Base-by-base conservation (phyloP, 768 basidiomycete species). In the Xerocomellus chrysenteron region DNA sequence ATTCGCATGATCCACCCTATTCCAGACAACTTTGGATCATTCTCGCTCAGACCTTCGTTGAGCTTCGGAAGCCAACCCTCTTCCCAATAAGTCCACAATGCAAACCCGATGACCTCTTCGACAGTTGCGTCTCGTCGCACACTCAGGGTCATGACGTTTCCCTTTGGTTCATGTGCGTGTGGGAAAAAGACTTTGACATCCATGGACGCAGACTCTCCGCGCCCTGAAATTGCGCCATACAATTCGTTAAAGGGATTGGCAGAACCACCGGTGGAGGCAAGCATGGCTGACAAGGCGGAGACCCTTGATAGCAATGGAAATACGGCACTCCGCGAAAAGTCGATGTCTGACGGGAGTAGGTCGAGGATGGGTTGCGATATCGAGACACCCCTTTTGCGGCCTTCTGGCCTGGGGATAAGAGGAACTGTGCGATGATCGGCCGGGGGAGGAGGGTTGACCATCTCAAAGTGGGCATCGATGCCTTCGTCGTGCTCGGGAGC, bases 61-160 rank as follows among this genome's bases (percentile, higher is more conserved):
- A 97, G 71, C 64, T 83, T 84, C 2, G 94, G 94, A 40, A 84
- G 65, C 81, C 92, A 85, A 0, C 83, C 85, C 63, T 92, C 86
- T 67, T 98, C 95, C 87, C 92, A 95, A 64, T 94, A 98, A n/a
- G 73, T 87, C 86, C 86, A 97, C 45, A 98, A 69, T 2, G 92
- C 88, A 69, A 90, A 93, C 0, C 97, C 97, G 52, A 98, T 90
- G 6, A 96, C 93, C 70, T 98, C 97, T 68, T 98, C 97, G 5
- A 98, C 87, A 0, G 88, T 90, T 2, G 94, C 90, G 60, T 98
- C 96, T 60, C 85, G 86, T 54, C 92, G 75, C 12, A 98, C 91
- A 57, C 80, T 87, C 6, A 94, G 78, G 37, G 82, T 74, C 80
- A 95, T 83, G 21, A 83, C 75, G 50, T 84, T 82, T 3, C 82